Conservation (phyloP, 1,139 yeast genomes). For the Blastobotrys ciferrii region DNA sequence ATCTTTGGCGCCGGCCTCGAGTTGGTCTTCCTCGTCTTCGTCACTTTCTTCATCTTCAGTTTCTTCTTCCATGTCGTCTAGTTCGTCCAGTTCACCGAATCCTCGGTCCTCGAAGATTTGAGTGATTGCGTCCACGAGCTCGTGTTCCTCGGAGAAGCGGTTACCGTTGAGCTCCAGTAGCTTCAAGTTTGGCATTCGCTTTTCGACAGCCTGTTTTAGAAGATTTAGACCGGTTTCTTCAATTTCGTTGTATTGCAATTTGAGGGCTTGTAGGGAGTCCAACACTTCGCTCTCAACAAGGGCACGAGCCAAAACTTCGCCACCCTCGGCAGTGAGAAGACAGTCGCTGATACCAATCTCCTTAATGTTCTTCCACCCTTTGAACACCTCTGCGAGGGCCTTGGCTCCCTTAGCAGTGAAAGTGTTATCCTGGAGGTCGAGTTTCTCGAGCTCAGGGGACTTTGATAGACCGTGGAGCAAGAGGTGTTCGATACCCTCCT, state of each 20-base stretch:
- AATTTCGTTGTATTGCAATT: slow-evolving; percentile 87
- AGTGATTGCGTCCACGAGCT: slow-evolving; percentile 52
- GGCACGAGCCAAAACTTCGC: slow-evolving; percentile 46
- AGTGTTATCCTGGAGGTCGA: slow-evolving; percentile 95
- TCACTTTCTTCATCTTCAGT: slow-evolving; percentile 67
- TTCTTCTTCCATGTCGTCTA: slow-evolving; percentile 90
- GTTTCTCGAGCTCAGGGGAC: slow-evolving; percentile 58
- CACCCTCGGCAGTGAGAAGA: slow-evolving; percentile 75
- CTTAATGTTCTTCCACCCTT: slow-evolving; percentile 54
- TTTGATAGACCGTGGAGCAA: slow-evolving; percentile 67
- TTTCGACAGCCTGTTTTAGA: slow-evolving; percentile 52
- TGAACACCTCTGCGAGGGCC: slow-evolving; percentile 61
- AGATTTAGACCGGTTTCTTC: slow-evolving; percentile 60
- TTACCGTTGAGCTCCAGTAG: slow-evolving; percentile 87
- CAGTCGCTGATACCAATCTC: slow-evolving; percentile 91
- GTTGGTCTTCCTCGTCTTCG: slow-evolving; percentile 60
- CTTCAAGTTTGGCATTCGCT: slow-evolving; percentile 60
- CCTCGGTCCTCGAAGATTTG: slow-evolving; percentile 72
- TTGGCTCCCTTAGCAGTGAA: slow-evolving; percentile 80
- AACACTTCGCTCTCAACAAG: slow-evolving; percentile 34
- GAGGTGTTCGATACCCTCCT: slow-evolving; percentile 79
- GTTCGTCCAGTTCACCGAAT: slow-evolving; percentile 78
- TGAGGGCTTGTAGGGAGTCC: slow-evolving; percentile 52
- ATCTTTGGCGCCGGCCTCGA: slow-evolving; percentile 57
- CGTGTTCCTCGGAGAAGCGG: slow-evolving; percentile 76